These are phyloP conservation scores for Trebouxia sp. DNA, from an alignment of 139 green algal species.

Conservation along the genomic window DNA sequence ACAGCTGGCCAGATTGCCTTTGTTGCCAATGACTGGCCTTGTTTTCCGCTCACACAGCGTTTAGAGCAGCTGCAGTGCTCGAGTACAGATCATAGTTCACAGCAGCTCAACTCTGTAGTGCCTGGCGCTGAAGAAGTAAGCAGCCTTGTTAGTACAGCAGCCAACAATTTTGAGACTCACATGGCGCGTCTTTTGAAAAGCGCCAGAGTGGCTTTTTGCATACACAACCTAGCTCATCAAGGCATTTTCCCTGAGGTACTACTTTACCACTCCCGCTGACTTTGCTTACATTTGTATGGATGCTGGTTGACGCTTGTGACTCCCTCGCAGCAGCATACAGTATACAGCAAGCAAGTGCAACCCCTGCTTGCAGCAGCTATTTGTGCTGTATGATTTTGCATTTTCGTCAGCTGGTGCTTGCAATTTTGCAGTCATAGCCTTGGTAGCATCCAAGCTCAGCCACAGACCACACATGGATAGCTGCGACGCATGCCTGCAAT, in stretches of 20 bases:
- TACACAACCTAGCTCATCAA: conserved; percentile 59
- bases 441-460: too few relatives aligned
- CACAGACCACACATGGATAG: too few relatives aligned
- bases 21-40: conserved; percentile 59
- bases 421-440: too few relatives aligned
- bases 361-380: too few relatives aligned
- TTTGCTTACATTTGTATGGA: too few relatives aligned
- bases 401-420: too few relatives aligned
- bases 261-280: too few relatives aligned
- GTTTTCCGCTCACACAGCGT: background rate
- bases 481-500: too few relatives aligned
- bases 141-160: background rate
- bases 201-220: conserved; percentile 43
- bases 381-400: too few relatives aligned
- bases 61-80: background rate
- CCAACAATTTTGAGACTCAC: conserved; percentile 16
- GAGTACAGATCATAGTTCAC: background rate
- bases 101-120: background rate
- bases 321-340: too few relatives aligned
- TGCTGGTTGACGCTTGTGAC: too few relatives aligned
- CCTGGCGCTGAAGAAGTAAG: conserved; percentile 7
- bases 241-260: conserved; percentile 30
- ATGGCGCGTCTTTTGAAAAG: conserved; percentile 30
- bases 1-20: conserved; percentile 36
- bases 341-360: too few relatives aligned